These are phyloP conservation scores for Phytophthora ramorum DNA, from an alignment of 352 stramenopile species.

Conservation along the genomic window DNA sequence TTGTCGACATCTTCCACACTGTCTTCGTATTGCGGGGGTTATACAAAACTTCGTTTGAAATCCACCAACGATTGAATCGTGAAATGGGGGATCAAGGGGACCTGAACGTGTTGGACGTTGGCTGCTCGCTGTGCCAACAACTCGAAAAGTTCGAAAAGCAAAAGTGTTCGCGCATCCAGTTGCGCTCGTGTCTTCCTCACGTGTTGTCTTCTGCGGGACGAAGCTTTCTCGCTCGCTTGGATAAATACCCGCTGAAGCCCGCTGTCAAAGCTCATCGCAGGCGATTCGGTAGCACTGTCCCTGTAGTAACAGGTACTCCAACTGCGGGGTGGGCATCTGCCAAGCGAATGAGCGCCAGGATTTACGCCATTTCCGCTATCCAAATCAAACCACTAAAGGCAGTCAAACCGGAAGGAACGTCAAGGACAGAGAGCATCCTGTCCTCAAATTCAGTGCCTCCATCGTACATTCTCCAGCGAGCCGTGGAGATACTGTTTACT, in stretches of 20 bases:
- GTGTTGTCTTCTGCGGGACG: conserved; percentile 9
- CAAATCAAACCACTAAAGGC: background rate
- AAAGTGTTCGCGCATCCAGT: conserved; percentile 14
- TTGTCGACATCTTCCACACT: conserved; percentile 8
- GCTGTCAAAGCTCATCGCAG: conserved; percentile 10
- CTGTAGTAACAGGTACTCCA: background rate
- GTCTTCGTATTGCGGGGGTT: conserved; percentile 3
- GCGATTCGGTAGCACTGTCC: background rate
- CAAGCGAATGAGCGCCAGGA: background rate
- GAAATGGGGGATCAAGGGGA: background rate
- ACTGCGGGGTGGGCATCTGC: conserved; percentile 2
- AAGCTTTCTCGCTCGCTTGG: conserved; percentile 10
- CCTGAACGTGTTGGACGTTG: conserved; percentile 6
- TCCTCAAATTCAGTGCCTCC: conserved; percentile 1
- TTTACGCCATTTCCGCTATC: background rate
- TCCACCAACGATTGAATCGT: conserved; percentile 9
- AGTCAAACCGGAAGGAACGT: background rate
- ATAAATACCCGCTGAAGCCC: conserved; percentile 19
- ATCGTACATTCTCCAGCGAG: conserved; percentile 13
- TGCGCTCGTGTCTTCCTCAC: conserved; percentile 26
- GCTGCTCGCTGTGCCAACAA: conserved; percentile 17
- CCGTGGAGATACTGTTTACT: conserved; percentile 33
- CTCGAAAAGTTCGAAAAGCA: conserved; percentile 20
- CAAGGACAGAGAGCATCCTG: conserved; percentile 1
- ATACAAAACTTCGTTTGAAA: conserved; percentile 1